phyloP scores from a whole-genome alignment of 139 green algal genomes.

The Picochlorum sp. region DNA sequence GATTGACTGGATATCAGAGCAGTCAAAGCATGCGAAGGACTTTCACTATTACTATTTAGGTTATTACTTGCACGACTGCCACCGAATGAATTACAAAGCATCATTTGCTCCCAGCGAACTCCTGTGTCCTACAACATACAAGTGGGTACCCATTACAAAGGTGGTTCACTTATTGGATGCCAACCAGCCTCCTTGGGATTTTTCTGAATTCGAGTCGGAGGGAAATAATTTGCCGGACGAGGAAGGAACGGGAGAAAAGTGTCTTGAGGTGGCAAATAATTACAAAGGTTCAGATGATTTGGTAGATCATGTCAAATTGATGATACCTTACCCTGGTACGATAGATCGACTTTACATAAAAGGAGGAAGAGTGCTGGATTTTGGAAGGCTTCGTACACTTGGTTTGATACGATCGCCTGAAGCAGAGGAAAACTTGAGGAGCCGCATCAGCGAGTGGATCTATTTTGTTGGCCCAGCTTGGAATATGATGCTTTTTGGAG shows the following conservation, averaged over 20 bases:
- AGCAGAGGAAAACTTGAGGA: not conserved
- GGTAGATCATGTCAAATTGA: not conserved
- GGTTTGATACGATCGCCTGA: not conserved
- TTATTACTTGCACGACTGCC: slow-evolving; percentile 92
- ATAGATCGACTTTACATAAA: not conserved
- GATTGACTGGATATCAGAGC: slow-evolving; percentile 69
- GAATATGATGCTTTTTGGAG: not conserved
- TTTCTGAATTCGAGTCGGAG: slow-evolving; percentile 13
- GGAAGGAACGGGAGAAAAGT: slow-evolving; percentile 6
- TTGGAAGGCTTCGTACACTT: too few species aligned
- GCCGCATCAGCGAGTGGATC: slow-evolving; percentile 1
- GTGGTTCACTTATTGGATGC: slow-evolving; percentile 11
- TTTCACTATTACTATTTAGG: slow-evolving; percentile 90
- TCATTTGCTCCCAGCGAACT: slow-evolving; percentile 82
- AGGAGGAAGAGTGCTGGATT: too few species aligned
- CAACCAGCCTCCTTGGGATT: not conserved
- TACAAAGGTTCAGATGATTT: not conserved
- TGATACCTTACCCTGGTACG: not conserved
- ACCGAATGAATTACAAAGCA: slow-evolving; percentile 84
- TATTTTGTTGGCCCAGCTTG: slow-evolving; percentile 11
- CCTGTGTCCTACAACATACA: slow-evolving; percentile 63
- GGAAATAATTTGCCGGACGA: slow-evolving; percentile 20
- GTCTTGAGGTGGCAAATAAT: not conserved
- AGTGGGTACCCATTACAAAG: slow-evolving; percentile 42
- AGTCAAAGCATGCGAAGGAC: slow-evolving; percentile 14